These are phyloP conservation scores for Microthlaspi erraticum DNA, from an alignment of 345 rosid genomes.

Conservation along the genomic window DNA sequence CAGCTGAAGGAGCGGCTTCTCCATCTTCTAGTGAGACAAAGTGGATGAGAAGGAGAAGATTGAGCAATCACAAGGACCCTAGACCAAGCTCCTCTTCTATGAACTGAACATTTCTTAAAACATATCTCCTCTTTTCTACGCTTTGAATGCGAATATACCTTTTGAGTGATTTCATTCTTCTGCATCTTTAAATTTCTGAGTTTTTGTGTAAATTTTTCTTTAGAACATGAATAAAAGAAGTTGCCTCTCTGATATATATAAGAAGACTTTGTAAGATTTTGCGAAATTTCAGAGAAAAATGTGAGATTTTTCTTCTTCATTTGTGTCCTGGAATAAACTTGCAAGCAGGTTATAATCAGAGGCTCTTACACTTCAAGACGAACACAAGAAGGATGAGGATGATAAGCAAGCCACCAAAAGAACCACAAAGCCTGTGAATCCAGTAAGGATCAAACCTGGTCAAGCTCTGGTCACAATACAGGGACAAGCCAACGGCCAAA, in stretches of 20 bases:
- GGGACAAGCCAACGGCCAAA: conserved; percentile 57
- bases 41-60: conserved; percentile 71
- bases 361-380: conserved; percentile 62
- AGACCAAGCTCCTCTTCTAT: conserved; percentile 27
- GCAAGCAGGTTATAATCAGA: conserved; percentile 20
- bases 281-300: conserved; percentile 4
- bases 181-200: conserved; percentile 34
- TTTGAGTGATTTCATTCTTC: conserved; percentile 23
- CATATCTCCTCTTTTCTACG: conserved; percentile 11
- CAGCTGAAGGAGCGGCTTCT: conserved; percentile 37
- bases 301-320: conserved; percentile 11
- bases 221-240: conserved; percentile 17
- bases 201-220: conserved; percentile 29
- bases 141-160: conserved; percentile 6
- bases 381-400: conserved; percentile 70
- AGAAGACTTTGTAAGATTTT: conserved; percentile 4
- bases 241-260: conserved; percentile 13
- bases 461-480: conserved; percentile 63
- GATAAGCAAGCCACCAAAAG: conserved; percentile 73
- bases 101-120: conserved; percentile 25
- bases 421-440: conserved; percentile 94
- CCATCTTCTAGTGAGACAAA: conserved; percentile 53
- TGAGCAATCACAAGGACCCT: conserved; percentile 32
- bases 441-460: conserved; percentile 76
- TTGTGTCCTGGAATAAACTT: neutral